Conservation (phyloP, 192 early-diverging fungal genomes). For the Chytriomyces confervae region DNA sequence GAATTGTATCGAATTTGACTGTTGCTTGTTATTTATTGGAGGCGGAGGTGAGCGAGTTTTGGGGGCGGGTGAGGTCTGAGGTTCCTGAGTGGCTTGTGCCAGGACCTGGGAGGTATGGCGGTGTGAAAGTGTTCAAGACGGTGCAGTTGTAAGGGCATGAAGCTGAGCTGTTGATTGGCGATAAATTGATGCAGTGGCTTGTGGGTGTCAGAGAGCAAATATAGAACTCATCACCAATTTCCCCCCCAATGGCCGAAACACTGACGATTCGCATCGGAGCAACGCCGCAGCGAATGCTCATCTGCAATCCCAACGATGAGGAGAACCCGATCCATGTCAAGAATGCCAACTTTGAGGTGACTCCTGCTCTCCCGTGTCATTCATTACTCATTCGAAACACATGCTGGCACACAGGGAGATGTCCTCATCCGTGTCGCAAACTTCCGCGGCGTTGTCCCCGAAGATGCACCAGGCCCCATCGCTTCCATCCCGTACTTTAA, state of each 20-base stretch:
- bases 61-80: not conserved
- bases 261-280: slow-evolving; percentile 3
- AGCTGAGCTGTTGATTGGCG: no score
- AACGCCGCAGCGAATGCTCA: not conserved
- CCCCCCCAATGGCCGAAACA: not conserved
- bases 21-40: slow-evolving; percentile 21
- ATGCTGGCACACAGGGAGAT: slow-evolving; percentile 1
- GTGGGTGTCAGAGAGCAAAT: no score
- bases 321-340: slow-evolving; percentile 25
- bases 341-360: slow-evolving; percentile 31
- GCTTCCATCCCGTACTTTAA: slow-evolving; percentile 34
- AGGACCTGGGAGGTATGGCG: slow-evolving; percentile 19
- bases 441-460: slow-evolving; percentile 34
- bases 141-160: not conserved
- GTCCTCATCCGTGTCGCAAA: slow-evolving; percentile 31
- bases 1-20: slow-evolving; percentile 4
- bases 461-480: not conserved
- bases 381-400: not conserved
- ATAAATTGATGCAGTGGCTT: no score
- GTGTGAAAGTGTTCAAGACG: slow-evolving; percentile 9
- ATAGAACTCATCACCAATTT: not conserved
- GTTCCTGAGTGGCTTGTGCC: not conserved
- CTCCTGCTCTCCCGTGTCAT: not conserved
- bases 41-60: not conserved
- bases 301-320: slow-evolving; percentile 32